Conservation (phyloP, 305 asterid species). For the Fraxinus angustifolia region DNA sequence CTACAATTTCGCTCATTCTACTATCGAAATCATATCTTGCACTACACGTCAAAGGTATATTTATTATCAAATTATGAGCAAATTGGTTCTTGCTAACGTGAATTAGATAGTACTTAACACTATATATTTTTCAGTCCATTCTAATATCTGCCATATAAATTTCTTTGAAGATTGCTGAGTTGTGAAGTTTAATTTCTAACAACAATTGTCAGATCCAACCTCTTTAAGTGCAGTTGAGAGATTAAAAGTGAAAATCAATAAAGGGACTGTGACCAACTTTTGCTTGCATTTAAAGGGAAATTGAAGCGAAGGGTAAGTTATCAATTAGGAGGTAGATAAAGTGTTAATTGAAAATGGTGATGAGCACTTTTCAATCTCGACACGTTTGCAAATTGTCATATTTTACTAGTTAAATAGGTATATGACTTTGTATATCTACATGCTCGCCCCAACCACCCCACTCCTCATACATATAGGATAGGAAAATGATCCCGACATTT, state of each 20-base stretch:
- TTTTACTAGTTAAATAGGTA: not conserved
- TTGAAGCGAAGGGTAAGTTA: constrained; percentile 8
- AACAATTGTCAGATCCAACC: constrained; percentile 23
- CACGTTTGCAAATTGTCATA: not conserved
- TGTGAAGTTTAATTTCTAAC: constrained; percentile 38
- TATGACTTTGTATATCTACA: not conserved
- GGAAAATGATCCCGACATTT: too few relatives aligned
- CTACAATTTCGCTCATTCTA: not conserved
- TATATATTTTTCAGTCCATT: not conserved
- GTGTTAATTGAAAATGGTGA: not conserved
- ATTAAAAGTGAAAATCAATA: constrained; percentile 28
- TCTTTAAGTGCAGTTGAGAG: constrained; percentile 26
- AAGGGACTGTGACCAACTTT: constrained; percentile 23
- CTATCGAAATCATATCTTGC: not conserved
- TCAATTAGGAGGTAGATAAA: not conserved
- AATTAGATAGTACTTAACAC: not conserved
- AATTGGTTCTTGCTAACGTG: not conserved
- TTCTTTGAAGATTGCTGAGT: constrained; percentile 34
- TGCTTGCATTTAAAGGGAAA: constrained; percentile 49
- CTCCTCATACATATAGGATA: not conserved
- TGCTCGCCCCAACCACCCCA: not conserved
- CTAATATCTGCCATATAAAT: constrained; percentile 2
- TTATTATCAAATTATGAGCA: not conserved
- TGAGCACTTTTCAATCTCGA: constrained; percentile 2
- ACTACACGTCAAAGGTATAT: not conserved